phyloP scores from a whole-genome alignment of 208 protist genomes.

The Leishmania turanica region DNA sequence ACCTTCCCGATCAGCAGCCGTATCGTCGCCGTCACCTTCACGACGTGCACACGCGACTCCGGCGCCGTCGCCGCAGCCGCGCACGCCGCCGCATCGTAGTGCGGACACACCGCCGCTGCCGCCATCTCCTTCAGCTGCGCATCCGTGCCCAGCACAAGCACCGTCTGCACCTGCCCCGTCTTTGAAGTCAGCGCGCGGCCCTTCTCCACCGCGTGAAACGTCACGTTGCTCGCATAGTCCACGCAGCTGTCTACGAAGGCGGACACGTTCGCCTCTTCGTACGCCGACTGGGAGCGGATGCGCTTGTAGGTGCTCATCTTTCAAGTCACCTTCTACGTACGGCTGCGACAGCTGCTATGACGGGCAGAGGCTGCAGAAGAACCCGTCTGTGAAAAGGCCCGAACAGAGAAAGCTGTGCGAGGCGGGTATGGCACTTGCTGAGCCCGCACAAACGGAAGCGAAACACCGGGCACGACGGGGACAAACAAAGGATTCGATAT shows the following conservation, averaged over 20 bases:
- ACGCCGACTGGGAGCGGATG: slow-evolving; percentile 39
- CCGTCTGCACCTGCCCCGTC: slow-evolving; percentile 16
- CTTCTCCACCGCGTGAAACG: slow-evolving; percentile 47
- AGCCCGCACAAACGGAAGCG: not conserved
- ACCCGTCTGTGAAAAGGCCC: not conserved
- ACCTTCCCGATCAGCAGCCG: slow-evolving; percentile 57
- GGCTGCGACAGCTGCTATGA: not conserved
- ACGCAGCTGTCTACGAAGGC: slow-evolving; percentile 70
- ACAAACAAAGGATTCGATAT: not conserved
- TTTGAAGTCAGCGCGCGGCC: slow-evolving; percentile 5
- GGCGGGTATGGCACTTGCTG: not conserved
- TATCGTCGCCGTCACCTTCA: slow-evolving; percentile 18
- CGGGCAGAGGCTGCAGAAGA: not conserved
- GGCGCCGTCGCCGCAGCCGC: slow-evolving; percentile 21
- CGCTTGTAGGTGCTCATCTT: slow-evolving; percentile 45
- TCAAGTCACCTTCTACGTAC: not conserved
- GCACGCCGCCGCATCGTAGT: slow-evolving; percentile 11
- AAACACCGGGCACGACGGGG: not conserved
- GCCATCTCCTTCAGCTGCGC: slow-evolving; percentile 28
- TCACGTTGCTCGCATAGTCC: slow-evolving; percentile 52
- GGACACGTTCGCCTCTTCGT: slow-evolving; percentile 63
- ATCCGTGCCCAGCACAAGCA: slow-evolving; percentile 61
- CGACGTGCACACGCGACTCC: slow-evolving; percentile 26
- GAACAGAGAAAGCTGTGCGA: not conserved
- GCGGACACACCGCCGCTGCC: slow-evolving; percentile 1